Percentiles rank a stretch among this genome's conserved stretches.
Conservation (phyloP, 495 filamentous ascomycete genomes). For the Hypoxylon cercidicola region DNA sequence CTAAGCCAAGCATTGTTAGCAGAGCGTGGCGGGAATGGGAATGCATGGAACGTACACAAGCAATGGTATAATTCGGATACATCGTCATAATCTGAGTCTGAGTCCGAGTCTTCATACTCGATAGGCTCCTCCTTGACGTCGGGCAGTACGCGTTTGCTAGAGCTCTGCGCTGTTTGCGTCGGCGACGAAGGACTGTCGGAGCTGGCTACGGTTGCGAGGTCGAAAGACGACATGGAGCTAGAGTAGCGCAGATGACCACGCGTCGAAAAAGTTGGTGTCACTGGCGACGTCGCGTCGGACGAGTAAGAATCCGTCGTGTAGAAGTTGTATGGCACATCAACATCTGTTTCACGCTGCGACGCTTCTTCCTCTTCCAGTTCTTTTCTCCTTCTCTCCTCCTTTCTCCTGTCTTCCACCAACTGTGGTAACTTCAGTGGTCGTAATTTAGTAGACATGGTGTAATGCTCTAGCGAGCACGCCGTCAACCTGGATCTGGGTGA, state of each 20-base stretch:
- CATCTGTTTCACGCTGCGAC: slow-evolving; percentile 27
- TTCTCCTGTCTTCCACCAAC: slow-evolving; percentile 62
- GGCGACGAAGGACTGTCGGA: slow-evolving; percentile 59
- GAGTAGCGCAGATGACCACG: slow-evolving; percentile 67
- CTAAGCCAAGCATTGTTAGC: slow-evolving; percentile 40
- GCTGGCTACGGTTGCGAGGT: slow-evolving; percentile 49
- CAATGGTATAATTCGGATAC: slow-evolving; percentile 59
- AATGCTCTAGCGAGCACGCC: slow-evolving; percentile 18
- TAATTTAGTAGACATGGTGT: slow-evolving; percentile 61
- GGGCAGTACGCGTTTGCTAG: slow-evolving; percentile 61
- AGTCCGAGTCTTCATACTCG: slow-evolving; percentile 66
- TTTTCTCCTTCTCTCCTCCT: slow-evolving; percentile 60
- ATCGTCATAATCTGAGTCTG: slow-evolving; percentile 55
- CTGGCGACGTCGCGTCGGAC: slow-evolving; percentile 67
- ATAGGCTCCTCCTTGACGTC: slow-evolving; percentile 66
- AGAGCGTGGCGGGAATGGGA: neutral
- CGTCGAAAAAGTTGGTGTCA: slow-evolving; percentile 69
- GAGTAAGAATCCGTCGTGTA: slow-evolving; percentile 61
- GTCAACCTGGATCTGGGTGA: slow-evolving; percentile 13
- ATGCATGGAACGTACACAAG: slow-evolving; percentile 57
- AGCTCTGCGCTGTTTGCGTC: slow-evolving; percentile 48
- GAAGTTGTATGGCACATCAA: slow-evolving; percentile 42
- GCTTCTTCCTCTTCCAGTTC: slow-evolving; percentile 53
- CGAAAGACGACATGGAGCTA: slow-evolving; percentile 62
- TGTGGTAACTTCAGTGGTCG: slow-evolving; percentile 61